Conservation (phyloP, 768 basidiomycete genomes). For the Tylopilus sp. region DNA sequence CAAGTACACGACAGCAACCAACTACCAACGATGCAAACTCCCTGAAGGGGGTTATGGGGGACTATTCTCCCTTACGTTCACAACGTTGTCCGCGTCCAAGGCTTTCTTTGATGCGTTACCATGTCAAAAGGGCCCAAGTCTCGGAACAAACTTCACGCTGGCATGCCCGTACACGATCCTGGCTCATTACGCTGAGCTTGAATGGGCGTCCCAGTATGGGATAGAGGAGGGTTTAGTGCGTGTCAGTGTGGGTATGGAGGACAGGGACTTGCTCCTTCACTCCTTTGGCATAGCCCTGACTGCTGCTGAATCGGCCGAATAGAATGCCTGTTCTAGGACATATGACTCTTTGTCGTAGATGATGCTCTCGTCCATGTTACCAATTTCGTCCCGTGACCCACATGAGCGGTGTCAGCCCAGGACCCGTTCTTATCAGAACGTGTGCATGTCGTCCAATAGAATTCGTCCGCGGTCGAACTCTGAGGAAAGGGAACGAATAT, state of each 20-base stretch:
- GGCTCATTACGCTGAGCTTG: constrained; percentile 85
- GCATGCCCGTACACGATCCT: constrained; percentile 92
- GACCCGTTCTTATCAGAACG: neutral
- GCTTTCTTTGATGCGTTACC: constrained; percentile 84
- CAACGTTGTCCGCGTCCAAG: constrained; percentile 55
- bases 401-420: neutral
- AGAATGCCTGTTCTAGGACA: neutral
- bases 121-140: constrained; percentile 85
- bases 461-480: neutral
- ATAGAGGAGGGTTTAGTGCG: constrained; percentile 83
- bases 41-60: constrained; percentile 69
- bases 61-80: constrained; percentile 85
- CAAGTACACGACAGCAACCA: constrained; percentile 66
- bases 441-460: neutral
- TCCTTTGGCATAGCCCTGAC: constrained; percentile 63
- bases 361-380: neutral
- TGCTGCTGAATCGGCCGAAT: constrained; percentile 57
- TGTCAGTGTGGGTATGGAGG: constrained; percentile 90
- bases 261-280: constrained; percentile 48
- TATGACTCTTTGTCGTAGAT: neutral
- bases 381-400: neutral
- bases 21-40: constrained; percentile 71
- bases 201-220: constrained; percentile 87
- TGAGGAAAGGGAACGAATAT: neutral
- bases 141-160: constrained; percentile 95